Evolutionary conservation across 139 green algal genomes (phyloP), one percentile per base, ranked within the genome.

Genomic region (Chlorella sp.): DNA sequence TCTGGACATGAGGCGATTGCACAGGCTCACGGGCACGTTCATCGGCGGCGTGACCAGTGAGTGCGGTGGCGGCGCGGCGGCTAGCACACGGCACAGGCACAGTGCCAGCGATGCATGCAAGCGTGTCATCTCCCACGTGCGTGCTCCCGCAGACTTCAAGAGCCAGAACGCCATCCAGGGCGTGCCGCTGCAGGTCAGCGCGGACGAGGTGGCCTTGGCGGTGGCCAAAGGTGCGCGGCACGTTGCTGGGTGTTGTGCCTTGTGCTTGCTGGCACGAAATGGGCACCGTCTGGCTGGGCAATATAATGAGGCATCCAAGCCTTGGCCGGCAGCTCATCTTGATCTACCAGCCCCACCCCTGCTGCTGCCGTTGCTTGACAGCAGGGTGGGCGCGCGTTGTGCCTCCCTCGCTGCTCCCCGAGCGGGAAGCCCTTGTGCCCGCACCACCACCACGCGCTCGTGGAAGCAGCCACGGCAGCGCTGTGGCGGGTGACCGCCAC

Each of bases 61-160:
- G 76, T 70, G 33, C 26, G 49, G 23, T 23, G n/a, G 35, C 3
- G 1, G 32, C 1, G 27, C n/a, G n/a, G n/a, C n/a, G n/a, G n/a
- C n/a, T n/a, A 31, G 34, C 1, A 32, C 5, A 49, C 3, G 55
- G 65, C 29, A 27, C 27, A 55, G n/a, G n/a, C n/a, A n/a, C n/a
- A n/a, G n/a, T n/a, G n/a, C n/a, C n/a, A n/a, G n/a, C n/a, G n/a
- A n/a, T n/a, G n/a, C 1, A 50, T 17, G 1, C 34, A 17, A 6
- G 2, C 22, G 24, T 6, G 30, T 49, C 10, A 70, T 26, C 17
- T 24, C 5, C 20, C 5, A 24, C n/a, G n/a, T 64, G 55, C 26
- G 4, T 68, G 62, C 62, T 24, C 20, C n/a, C n/a, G 31, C 67
- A 84, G 79, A 84, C 30, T 84, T 77, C 62, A 84, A 84, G 67